Evolutionary conservation across 2,329 filamentous ascomycete genomes (phyloP).

Genomic region (Hypoxylon sp.): DNA sequence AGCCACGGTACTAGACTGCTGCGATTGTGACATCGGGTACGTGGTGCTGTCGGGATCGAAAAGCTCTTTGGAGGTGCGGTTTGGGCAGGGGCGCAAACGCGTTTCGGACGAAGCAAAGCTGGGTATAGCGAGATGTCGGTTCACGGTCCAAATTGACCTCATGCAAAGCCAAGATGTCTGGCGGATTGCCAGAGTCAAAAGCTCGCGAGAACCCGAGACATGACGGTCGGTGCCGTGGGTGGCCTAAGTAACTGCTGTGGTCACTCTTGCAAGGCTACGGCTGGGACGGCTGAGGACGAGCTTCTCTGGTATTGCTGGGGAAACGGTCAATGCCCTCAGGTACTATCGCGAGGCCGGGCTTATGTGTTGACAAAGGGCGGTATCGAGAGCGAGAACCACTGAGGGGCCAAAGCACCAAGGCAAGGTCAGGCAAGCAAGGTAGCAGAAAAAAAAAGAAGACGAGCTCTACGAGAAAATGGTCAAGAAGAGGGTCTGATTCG

Average conservation of each 20-base stretch:
- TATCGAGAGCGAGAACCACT: constrained; percentile 26
- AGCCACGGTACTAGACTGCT: constrained; percentile 43
- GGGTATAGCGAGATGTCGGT: constrained; percentile 36
- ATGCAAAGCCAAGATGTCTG: constrained; percentile 48
- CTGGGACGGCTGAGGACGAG: constrained; percentile 35
- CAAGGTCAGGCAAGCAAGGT: neutral
- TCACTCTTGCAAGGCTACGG: constrained; percentile 25
- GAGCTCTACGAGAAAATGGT: constrained; percentile 1
- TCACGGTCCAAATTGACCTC: constrained; percentile 36
- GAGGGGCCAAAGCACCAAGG: constrained; percentile 19
- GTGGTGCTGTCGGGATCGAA: constrained; percentile 25
- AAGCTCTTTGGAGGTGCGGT: constrained; percentile 19
- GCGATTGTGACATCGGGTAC: constrained; percentile 48
- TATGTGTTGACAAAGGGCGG: constrained; percentile 32
- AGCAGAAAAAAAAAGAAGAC: constrained; percentile 11
- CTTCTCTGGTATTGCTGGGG: constrained; percentile 34
- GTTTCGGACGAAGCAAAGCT: constrained; percentile 30
- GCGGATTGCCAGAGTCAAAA: constrained; percentile 52
- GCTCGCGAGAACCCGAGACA: constrained; percentile 49
- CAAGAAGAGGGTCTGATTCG: constrained; percentile 3
- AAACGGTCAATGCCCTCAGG: constrained; percentile 31
- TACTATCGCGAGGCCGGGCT: constrained; percentile 28
- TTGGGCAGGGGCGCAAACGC: constrained; percentile 40
- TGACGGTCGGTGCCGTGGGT: constrained; percentile 45
- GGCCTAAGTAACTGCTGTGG: constrained; percentile 35